A percentile compares a stretch with the other conserved stretches of the same genome.
phyloP scores from a whole-genome alignment of 345 rosid genomes.

The Linum tenue region DNA sequence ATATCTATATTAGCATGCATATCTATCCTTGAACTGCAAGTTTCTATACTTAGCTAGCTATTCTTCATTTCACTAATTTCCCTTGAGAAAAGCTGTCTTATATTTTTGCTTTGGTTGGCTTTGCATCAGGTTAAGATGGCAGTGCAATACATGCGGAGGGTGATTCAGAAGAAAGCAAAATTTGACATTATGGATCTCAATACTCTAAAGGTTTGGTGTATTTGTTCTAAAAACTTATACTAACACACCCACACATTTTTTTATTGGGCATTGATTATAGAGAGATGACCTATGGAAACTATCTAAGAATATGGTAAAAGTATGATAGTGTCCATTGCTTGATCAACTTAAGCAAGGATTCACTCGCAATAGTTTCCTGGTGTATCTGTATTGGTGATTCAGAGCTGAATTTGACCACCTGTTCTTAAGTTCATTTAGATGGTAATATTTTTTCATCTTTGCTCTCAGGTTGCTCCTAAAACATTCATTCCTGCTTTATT shows the following conservation, averaged over 20 bases:
- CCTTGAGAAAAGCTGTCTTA: no score
- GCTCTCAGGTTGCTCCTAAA: constrained; percentile 27
- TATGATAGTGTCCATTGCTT: neutral
- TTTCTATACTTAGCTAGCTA: no score
- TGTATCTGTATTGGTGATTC: neutral
- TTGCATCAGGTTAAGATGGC: constrained; percentile 29
- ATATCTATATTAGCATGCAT: no score
- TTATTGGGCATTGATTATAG: neutral
- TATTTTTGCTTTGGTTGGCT: constrained; percentile 2
- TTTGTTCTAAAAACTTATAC: constrained; percentile 9
- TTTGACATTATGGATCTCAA: constrained; percentile 31
- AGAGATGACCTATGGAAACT: neutral
- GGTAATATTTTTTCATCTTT: constrained; percentile 4
- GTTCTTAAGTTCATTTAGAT: constrained; percentile 4
- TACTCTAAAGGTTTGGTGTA: constrained; percentile 23
- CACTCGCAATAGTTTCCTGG: no score
- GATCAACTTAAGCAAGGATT: no score
- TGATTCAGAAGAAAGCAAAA: constrained; percentile 27
- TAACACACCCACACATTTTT: neutral
- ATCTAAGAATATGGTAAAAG: no score
- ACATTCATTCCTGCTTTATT: constrained; percentile 24
- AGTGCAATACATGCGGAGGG: constrained; percentile 26
- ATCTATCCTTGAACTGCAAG: no score
- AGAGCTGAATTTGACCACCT: neutral
- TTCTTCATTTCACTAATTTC: no score